Evolutionary conservation across 495 filamentous ascomycete species (phyloP), one percentile per base, ranked within the genome.

Genomic region (Neurospora intermedia): DNA sequence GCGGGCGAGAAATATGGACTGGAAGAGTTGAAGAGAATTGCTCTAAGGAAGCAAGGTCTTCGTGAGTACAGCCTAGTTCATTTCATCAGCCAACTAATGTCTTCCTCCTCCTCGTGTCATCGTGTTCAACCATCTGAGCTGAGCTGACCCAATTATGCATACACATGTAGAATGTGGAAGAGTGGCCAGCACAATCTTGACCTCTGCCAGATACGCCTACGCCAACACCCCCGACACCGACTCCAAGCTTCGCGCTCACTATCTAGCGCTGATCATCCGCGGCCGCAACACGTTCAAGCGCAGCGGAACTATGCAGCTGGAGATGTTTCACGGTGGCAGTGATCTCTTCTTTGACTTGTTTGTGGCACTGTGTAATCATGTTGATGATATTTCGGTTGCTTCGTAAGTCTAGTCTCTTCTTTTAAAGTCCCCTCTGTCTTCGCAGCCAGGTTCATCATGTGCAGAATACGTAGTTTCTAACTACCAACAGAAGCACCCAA

Each of bases 261-360:
- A 97, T 77, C 89, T 97, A 35, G 93, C 94, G 38, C 87, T 97
- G 79, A 96, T 97, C 81, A 94, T 97, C 76, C 87, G 94, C 75
- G 91, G 89, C 77, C 86, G 93, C 74, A 86, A 85, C 74, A 97
- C 92, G 5, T 97, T 97, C 85, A 97, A 96, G 86, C 85, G 92
- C 45, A 96, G 93, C 82, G 94, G 94, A 74, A 97, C 94, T n/a
- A 96, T 97, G 94, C 94, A 97, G 83, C 88, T 91, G 77, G 94
- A 97, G 85, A 97, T 97, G 94, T 91, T 93, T 80, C 86, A 86
- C 75, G 94, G 94, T 27, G 93, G 92, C 74, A 82, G 84, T 5
- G 90, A 91, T 78, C 82, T 97, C 78, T 96, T 96, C 84, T 97
- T 97, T 81, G 94, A 97, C 82, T 83, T 97, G 73, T 97, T 97